Evolutionary conservation across 2,329 filamentous ascomycete species (phyloP), one percentile per base, ranked within the genome.

Genomic region (Colletotrichum sp.): DNA sequence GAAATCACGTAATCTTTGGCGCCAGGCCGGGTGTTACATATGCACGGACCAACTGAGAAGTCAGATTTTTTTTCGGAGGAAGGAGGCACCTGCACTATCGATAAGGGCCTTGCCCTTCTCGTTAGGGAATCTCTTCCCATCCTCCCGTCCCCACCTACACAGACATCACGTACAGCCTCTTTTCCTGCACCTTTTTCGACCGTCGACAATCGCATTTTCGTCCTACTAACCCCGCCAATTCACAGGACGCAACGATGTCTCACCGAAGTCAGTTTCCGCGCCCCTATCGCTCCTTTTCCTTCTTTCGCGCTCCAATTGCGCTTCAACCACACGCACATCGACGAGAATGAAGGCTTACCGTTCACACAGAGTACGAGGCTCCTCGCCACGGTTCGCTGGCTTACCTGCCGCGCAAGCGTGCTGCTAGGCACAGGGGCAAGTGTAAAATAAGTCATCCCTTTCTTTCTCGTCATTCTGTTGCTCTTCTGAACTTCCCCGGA

Each of bases 321-420:
- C n/a, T 47, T 21, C 78, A 79, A 78, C 79, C 75, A 78, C 77
- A 84, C 86, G 13, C 27, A 5, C 6, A 51, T 13, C 43, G 43
- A 51, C 43, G 13, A 13, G 43, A 51, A 51, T 21, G n/a, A 51
- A 4, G 24, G 38, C 36, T 64, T 0, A 51, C 16, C 1, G 0
- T 31, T 24, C 38, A 29, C 11, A 67, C 84, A 83, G 83, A 90
- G 87, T 90, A 86, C 84, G 88, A 97, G 92, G 96, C 96, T 86
- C 96, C 96, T 85, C 94, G 96, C 87, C 96, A 98, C 90, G 97
- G 96, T 86, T 96, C 94, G 85, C 90, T 98, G 87, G 94, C 94
- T 81, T 96, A 92, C 89, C 88, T 97, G 84, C 94, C 94, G 79
- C 89, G 94, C 85, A 98, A 98, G 95, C 93, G 96, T 85, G 95